Base-by-base conservation (phyloP, 176 grass and related monocot species). In the Pharus latifolius region DNA sequence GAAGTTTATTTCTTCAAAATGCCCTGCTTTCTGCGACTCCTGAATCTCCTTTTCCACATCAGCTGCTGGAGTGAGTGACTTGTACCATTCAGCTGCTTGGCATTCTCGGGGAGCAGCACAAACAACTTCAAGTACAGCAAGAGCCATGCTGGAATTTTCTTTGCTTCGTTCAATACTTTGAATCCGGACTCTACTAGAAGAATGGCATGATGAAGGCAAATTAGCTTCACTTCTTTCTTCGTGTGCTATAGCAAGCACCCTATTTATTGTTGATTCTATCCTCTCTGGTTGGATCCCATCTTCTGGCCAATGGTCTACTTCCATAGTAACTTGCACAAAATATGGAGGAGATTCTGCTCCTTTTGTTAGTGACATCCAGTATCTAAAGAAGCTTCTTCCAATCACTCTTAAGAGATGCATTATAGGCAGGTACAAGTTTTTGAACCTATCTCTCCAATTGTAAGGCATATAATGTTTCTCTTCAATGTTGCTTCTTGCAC, bases 41-140 rank as follows among this genome's bases (percentile, higher is more conserved):
- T 76, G 70, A 83, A 97, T 90, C 72, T 97, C 94, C 56, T 59
- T 88, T 69, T 91, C 89, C 23, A 90, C 81, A 67, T 97, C 83
- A 52, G 86, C 83, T 49, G 89, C 94, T 30, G 94, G 94, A 45
- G 83, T 88, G 56, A 97, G 86, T 69, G 94, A 92, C 68, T 65
- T 97, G 69, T 78, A 80, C 93, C 93, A 97, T 44, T 76, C 86
- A 52, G 65, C 78, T 61, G 58, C 72, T 64, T 85, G 86, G 61
- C 94, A 97, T 27, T 85, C 86, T 22, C 29, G 22, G 42, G 89
- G 81, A 90, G 85, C 85, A 78, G 89, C 94, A 71, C 83, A 85
- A 34, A 97, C 89, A 75, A 97, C 94, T 88, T 97, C 94, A 80
- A 97, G 86, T 40, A 97, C 89, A 80, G 94, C 89, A 82, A 97